Conservation (phyloP, 1,284 basidiomycete genomes). For the Coniferiporia weirii region DNA sequence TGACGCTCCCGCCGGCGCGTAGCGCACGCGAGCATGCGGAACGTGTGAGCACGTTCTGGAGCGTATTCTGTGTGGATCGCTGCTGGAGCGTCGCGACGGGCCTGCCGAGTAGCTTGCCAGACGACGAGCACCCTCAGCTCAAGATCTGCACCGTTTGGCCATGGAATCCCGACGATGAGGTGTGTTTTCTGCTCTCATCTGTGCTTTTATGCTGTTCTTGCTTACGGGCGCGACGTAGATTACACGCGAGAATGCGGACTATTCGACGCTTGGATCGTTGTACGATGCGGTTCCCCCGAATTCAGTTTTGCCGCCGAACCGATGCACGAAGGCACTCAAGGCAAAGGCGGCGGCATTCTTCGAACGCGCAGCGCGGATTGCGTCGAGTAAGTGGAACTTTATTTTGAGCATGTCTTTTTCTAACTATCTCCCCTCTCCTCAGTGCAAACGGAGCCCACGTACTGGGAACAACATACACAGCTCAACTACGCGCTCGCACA, state of each 20-base stretch:
- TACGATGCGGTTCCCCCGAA: background rate
- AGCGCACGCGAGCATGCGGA: conserved; percentile 41
- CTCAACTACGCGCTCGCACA: conserved; percentile 40
- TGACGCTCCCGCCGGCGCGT: conserved; percentile 34
- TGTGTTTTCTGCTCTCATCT: background rate
- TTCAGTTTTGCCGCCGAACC: background rate
- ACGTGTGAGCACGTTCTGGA: conserved; percentile 52
- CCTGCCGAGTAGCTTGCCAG: conserved; percentile 47
- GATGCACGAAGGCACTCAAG: conserved; percentile 30
- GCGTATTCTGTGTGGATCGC: conserved; percentile 54
- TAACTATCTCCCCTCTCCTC: conserved; percentile 2
- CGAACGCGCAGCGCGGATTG: conserved; percentile 44
- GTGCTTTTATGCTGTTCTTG: no score
- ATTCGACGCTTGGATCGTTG: conserved; percentile 15
- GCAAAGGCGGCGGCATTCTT: conserved; percentile 46
- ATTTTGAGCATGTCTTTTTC: conserved; percentile 12
- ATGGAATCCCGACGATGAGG: conserved; percentile 14
- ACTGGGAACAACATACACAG: conserved; percentile 35
- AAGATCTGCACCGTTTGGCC: conserved; percentile 52
- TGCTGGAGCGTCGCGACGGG: conserved; percentile 53
- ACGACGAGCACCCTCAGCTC: conserved; percentile 43
- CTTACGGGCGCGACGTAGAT: no score
- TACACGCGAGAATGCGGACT: conserved; percentile 13
- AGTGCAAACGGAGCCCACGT: conserved; percentile 20
- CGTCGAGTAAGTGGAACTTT: conserved; percentile 31